Evolutionary conservation across 192 early-diverging fungal genomes (phyloP).

Genomic region (Coemansia sp.): DNA sequence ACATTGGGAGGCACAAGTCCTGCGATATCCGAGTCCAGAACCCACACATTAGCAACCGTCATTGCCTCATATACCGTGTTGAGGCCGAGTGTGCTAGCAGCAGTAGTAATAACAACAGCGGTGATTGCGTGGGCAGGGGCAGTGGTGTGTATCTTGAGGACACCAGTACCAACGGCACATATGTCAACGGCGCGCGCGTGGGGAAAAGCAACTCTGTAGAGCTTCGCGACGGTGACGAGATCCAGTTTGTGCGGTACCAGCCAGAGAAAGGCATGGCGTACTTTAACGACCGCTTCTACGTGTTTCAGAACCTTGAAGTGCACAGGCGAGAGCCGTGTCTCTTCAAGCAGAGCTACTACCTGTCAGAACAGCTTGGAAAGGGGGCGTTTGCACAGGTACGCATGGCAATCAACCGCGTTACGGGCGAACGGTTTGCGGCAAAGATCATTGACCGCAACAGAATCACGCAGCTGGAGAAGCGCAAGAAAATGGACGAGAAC

Average conservation of each 20-base stretch:
- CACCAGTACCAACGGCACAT: slow-evolving; percentile 72
- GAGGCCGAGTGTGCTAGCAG: slow-evolving; percentile 17
- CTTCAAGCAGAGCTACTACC: slow-evolving; percentile 52
- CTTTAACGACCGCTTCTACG: slow-evolving; percentile 51
- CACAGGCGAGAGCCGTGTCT: slow-evolving; percentile 41
- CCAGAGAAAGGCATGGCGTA: slow-evolving; percentile 38
- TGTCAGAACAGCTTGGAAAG: slow-evolving; percentile 42
- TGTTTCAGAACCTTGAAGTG: slow-evolving; percentile 46
- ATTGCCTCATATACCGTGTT: slow-evolving; percentile 56
- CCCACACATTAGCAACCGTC: slow-evolving; percentile 56
- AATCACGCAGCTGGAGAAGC: slow-evolving; percentile 34
- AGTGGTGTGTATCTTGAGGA: slow-evolving; percentile 49
- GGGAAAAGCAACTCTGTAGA: slow-evolving; percentile 53
- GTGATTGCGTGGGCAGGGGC: slow-evolving; percentile 2
- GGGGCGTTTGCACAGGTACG: slow-evolving; percentile 70
- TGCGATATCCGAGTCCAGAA: slow-evolving; percentile 55
- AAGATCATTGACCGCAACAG: slow-evolving; percentile 73
- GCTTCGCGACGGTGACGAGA: slow-evolving; percentile 63
- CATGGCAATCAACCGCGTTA: slow-evolving; percentile 62
- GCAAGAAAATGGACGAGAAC: slow-evolving; percentile 51
- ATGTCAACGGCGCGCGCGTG: slow-evolving; percentile 63
- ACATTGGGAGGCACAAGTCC: slow-evolving; percentile 54
- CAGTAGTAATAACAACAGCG: not conserved
- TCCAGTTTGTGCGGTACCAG: slow-evolving; percentile 61
- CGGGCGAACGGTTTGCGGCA: slow-evolving; percentile 67